phyloP scores from a whole-genome alignment of 176 grass and related monocot genomes.

The Zoysia japonica region DNA sequence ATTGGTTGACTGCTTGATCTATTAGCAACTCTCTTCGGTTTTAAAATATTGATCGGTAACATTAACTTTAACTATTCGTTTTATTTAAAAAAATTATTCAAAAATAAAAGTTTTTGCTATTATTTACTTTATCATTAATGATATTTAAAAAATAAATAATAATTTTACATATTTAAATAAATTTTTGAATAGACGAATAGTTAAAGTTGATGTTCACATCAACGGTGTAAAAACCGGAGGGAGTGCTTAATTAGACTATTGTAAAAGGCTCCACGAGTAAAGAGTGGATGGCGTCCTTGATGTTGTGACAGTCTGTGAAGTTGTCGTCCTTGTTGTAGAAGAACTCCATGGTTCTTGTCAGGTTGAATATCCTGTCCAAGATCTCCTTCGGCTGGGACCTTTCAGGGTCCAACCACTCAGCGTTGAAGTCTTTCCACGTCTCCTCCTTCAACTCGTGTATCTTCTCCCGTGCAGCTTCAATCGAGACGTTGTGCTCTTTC shows the following conservation, averaged over 20 bases:
- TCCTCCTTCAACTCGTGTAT: not conserved
- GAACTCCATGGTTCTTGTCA: not conserved
- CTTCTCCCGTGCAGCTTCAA: not conserved
- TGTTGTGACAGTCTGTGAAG: not conserved
- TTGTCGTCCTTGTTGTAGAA: not conserved
- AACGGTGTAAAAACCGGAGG: too few relatives aligned
- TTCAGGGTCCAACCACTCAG: not conserved
- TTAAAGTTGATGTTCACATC: too few relatives aligned
- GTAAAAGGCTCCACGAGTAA: not conserved
- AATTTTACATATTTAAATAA: too few relatives aligned
- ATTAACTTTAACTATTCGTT: too few relatives aligned
- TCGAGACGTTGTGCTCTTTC: not conserved
- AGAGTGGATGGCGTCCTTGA: not conserved
- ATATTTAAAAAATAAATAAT: too few relatives aligned
- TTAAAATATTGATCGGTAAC: too few relatives aligned
- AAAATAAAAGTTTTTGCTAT: too few relatives aligned
- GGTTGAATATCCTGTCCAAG: not conserved
- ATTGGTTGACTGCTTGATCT: too few relatives aligned
- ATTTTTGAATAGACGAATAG: too few relatives aligned
- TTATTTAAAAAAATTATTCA: too few relatives aligned
- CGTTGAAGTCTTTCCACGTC: not conserved
- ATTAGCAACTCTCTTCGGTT: too few relatives aligned
- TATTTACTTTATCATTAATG: too few relatives aligned
- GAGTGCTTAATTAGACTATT: not conserved
- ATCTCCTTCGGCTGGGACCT: not conserved